These are phyloP conservation scores for Austroboletus eburneus DNA, from an alignment of 768 basidiomycete genomes.

Conservation along the genomic window DNA sequence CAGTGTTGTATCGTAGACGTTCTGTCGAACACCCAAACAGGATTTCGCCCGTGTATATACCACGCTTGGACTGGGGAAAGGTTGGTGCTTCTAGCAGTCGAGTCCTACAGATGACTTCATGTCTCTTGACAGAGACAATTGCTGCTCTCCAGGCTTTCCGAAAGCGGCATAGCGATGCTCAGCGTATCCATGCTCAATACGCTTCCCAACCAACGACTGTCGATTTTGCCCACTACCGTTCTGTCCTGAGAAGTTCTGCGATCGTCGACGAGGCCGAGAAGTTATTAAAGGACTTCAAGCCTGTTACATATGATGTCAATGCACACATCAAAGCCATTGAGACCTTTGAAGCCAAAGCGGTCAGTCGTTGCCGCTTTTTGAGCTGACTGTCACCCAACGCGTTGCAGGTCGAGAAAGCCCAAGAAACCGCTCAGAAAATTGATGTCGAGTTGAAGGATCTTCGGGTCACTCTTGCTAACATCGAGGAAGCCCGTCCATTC, in stretches of 20 bases:
- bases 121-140: conserved; percentile 66
- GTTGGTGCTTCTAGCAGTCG: conserved; percentile 32
- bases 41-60: conserved; percentile 83
- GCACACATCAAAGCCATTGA: conserved; percentile 93
- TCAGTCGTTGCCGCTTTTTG: conserved; percentile 37
- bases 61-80: conserved; percentile 81
- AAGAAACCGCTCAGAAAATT: conserved; percentile 87
- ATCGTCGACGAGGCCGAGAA: conserved; percentile 94
- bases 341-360: conserved; percentile 94
- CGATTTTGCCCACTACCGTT: conserved; percentile 90
- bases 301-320: conserved; percentile 87
- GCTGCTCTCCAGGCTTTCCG: conserved; percentile 91
- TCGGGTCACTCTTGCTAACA: conserved; percentile 91
- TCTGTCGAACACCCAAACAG: conserved; percentile 36
- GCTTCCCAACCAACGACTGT: conserved; percentile 73
- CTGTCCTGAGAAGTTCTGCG: conserved; percentile 86
- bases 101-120: not conserved
- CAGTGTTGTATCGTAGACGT: not conserved
- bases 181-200: conserved; percentile 62
- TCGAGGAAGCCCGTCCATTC: conserved; percentile 95
- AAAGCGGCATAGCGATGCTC: conserved; percentile 89
- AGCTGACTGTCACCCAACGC: conserved; percentile 1
- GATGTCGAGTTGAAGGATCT: conserved; percentile 88
- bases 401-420: conserved; percentile 75
- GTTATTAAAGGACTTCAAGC: conserved; percentile 83